Percentiles rank a stretch among this genome's conserved stretches.
phyloP scores from a whole-genome alignment of 2,329 filamentous ascomycete genomes.

The Kalmusia sp. region DNA sequence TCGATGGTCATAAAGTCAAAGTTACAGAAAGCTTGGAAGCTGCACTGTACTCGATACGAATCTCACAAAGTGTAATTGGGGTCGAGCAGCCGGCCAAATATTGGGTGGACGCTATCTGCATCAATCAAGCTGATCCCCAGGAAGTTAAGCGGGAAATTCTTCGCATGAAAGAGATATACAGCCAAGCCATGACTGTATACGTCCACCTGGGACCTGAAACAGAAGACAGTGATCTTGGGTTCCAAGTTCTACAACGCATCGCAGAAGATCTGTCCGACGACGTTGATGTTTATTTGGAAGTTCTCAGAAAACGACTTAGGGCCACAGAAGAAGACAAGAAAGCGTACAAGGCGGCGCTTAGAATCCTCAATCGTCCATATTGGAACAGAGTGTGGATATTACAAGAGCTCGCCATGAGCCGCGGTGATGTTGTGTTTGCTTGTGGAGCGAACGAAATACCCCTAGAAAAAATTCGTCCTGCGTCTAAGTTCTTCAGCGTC shows the following conservation, averaged over 20 bases:
- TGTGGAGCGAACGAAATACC: neutral
- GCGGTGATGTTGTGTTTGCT: neutral
- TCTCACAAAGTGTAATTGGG: neutral
- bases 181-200: neutral
- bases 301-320: neutral
- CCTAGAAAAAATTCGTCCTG: neutral
- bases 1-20: neutral
- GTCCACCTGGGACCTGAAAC: neutral
- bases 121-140: neutral
- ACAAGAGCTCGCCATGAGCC: slow-evolving; percentile 11
- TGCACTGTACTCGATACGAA: neutral
- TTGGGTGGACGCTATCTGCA: slow-evolving; percentile 8
- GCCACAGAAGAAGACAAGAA: neutral
- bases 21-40: slow-evolving; percentile 11
- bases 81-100: neutral
- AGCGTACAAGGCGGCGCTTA: neutral
- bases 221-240: neutral
- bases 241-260: neutral
- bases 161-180: slow-evolving; percentile 5
- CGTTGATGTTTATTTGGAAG: neutral
- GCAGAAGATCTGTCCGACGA: neutral
- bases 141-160: slow-evolving; percentile 1
- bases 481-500: neutral
- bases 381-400: slow-evolving; percentile 9
- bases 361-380: neutral